Percentiles rank a stretch among this genome's conserved stretches.
phyloP scores from a whole-genome alignment of 2,329 filamentous ascomycete genomes.

The Cryphonectria carpinicola region DNA sequence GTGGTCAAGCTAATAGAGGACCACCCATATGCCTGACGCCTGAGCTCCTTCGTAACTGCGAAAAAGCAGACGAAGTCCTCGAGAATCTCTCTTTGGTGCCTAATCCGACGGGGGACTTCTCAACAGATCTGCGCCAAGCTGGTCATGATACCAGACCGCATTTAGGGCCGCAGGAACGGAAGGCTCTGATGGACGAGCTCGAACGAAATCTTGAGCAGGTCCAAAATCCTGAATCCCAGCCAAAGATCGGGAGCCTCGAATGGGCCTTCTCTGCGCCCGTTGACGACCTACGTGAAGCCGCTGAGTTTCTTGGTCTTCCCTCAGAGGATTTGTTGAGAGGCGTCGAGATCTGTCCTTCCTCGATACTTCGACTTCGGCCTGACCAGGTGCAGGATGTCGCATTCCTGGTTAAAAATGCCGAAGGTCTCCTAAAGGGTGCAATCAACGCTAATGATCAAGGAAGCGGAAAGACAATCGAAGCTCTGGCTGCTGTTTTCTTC shows the following conservation, averaged over 20 bases:
- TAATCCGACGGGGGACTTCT: background rate
- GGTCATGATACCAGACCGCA: background rate
- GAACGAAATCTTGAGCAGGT: background rate
- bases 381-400: conserved; percentile 21
- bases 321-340: background rate
- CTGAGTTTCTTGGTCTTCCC: conserved; percentile 5
- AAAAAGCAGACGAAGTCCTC: background rate
- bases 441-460: conserved; percentile 16
- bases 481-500: conserved; percentile 13
- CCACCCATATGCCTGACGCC: fast-evolving
- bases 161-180: background rate
- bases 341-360: background rate
- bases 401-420: conserved; percentile 16
- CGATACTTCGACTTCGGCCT: conserved; percentile 3
- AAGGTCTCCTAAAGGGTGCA: background rate
- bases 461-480: conserved; percentile 17
- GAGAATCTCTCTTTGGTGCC: background rate
- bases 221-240: background rate
- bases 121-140: background rate
- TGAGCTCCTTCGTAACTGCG: background rate
- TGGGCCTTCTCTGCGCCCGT: background rate
- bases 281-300: conserved; percentile 2
- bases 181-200: background rate
- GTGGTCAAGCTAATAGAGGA: too few relatives aligned
- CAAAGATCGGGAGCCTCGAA: background rate